Percentiles rank a stretch among this genome's conserved stretches.
These are phyloP conservation scores for Xylaria sp. DNA, from an alignment of 2,329 filamentous ascomycete species.

Conservation along the genomic window DNA sequence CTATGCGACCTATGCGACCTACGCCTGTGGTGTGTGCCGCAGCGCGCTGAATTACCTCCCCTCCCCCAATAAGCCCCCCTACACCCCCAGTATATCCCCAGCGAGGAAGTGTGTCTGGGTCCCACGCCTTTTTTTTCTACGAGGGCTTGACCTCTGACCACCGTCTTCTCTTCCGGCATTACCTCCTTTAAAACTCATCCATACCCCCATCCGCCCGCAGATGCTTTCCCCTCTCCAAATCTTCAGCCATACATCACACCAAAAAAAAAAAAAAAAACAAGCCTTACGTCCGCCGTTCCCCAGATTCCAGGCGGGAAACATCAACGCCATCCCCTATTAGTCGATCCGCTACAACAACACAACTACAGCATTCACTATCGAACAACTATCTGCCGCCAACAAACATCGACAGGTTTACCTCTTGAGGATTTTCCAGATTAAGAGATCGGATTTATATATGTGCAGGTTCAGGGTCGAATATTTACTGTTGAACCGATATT, in stretches of 20 bases:
- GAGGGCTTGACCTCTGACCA: constrained; percentile 34
- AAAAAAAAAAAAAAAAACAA: constrained; percentile 27
- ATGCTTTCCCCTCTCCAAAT: constrained; percentile 47
- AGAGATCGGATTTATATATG: background rate
- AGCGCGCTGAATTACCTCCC: constrained; percentile 29
- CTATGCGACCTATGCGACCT: constrained; percentile 2
- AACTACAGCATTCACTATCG: constrained; percentile 12
- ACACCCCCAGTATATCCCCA: constrained; percentile 38
- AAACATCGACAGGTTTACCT: constrained; percentile 3
- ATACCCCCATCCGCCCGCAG: constrained; percentile 49
- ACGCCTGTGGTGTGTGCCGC: constrained; percentile 23
- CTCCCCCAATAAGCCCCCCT: constrained; percentile 25
- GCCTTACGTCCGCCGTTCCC: constrained; percentile 27
- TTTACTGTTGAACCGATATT: constrained; percentile 2
- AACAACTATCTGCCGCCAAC: background rate
- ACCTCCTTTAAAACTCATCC: constrained; percentile 52
- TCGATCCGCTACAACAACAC: constrained; percentile 1
- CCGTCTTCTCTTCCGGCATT: constrained; percentile 32
- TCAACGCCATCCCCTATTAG: constrained; percentile 5
- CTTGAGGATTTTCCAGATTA: constrained; percentile 1
- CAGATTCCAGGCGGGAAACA: constrained; percentile 28
- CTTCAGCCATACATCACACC: constrained; percentile 46
- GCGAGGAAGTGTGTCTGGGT: constrained; percentile 32
- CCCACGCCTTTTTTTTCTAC: constrained; percentile 32
- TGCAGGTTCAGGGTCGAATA: constrained; percentile 3